A percentile compares a stretch with the other conserved stretches of the same genome.
These are phyloP conservation scores for Apiospora aurea DNA, from an alignment of 2,329 filamentous ascomycete species.

Conservation along the genomic window DNA sequence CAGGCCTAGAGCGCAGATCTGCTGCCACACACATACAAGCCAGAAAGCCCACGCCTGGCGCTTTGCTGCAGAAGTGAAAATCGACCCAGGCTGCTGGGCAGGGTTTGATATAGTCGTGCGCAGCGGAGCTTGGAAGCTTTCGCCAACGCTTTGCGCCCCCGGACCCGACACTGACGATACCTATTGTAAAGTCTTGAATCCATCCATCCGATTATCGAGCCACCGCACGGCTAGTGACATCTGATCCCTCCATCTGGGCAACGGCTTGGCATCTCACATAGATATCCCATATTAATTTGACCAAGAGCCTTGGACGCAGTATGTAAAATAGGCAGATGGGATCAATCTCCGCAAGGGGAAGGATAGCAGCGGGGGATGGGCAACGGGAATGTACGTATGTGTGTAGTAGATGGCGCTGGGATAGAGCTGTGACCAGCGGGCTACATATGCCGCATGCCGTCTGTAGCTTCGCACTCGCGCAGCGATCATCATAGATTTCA, in stretches of 20 bases:
- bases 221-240: slow-evolving; percentile 1
- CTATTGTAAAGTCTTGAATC: not conserved
- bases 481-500: not conserved
- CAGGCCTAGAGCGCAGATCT: not conserved
- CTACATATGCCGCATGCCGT: no score
- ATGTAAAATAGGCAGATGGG: no score
- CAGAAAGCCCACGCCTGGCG: no score
- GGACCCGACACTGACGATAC: not conserved
- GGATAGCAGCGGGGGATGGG: not conserved
- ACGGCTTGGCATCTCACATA: slow-evolving; percentile 7
- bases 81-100: not conserved
- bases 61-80: no score
- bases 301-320: not conserved
- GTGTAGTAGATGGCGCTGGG: not conserved
- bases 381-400: not conserved
- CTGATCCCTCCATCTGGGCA: not conserved
- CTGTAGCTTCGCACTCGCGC: not conserved
- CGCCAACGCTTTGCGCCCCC: not conserved
- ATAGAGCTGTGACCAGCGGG: not conserved
- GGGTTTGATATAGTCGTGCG: not conserved
- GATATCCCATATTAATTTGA: not conserved
- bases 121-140: not conserved
- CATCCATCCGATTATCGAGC: slow-evolving; percentile 12
- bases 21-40: not conserved
- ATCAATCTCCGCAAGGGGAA: not conserved